Evolutionary conservation across 805 yeast genomes (phyloP).

Genomic region (Tanozyma kutaoensis): DNA sequence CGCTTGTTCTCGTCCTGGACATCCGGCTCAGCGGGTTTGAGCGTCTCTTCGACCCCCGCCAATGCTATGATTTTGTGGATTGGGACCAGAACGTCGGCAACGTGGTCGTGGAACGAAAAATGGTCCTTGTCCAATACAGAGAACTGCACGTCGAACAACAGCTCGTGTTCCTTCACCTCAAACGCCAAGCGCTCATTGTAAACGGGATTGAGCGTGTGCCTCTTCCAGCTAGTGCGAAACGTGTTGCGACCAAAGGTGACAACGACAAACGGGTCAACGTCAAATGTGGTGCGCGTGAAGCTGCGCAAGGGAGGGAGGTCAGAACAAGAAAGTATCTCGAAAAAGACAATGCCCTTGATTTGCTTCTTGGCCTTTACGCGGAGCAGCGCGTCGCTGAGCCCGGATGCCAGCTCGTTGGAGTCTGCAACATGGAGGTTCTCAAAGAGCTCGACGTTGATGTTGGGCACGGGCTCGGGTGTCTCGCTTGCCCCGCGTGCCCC

Average conservation of each 20-base stretch:
- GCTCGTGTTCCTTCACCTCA: constrained; percentile 58
- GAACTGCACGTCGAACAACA: constrained; percentile 51
- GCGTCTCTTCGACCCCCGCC: no score
- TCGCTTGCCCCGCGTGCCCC: no score
- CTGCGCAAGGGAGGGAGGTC: constrained; percentile 71
- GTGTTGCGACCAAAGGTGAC: constrained; percentile 83
- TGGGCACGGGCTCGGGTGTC: no score
- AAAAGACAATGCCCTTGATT: constrained; percentile 42
- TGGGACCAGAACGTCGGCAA: constrained; percentile 53
- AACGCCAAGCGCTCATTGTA: constrained; percentile 73
- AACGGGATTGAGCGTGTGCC: constrained; percentile 72
- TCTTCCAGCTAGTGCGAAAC: constrained; percentile 71
- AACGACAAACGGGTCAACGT: constrained; percentile 94
- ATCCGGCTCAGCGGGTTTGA: no score
- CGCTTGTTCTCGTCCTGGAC: no score
- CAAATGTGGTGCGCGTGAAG: constrained; percentile 64
- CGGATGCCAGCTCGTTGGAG: no score
- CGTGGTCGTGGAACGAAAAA: constrained; percentile 70
- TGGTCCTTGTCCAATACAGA: constrained; percentile 76
- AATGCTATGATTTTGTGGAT: constrained; percentile 35
- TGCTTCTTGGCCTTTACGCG: no score
- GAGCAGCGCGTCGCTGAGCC: no score
- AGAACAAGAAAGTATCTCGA: constrained; percentile 62
- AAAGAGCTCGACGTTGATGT: no score
- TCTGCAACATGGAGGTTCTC: no score